These are phyloP conservation scores for Letharia columbiana DNA, from an alignment of 495 filamentous ascomycete genomes.

Conservation along the genomic window DNA sequence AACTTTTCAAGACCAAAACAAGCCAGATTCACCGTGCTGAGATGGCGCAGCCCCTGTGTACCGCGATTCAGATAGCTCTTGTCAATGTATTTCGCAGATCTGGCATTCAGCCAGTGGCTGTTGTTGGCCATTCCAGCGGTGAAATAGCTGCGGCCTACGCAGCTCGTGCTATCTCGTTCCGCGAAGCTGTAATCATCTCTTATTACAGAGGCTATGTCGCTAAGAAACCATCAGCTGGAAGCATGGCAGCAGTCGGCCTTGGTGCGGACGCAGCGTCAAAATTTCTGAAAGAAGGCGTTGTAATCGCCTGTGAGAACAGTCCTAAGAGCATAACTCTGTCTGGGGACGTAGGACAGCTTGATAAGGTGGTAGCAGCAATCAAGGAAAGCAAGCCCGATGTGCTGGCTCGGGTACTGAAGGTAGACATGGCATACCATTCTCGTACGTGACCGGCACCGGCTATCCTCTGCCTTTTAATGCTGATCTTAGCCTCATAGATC, in stretches of 20 bases:
- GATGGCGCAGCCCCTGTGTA: slow-evolving; percentile 27
- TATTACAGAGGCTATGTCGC: slow-evolving; percentile 24
- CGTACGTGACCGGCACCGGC: slow-evolving; percentile 22
- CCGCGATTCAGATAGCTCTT: slow-evolving; percentile 29
- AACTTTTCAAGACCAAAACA: not conserved
- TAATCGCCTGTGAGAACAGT: slow-evolving; percentile 46
- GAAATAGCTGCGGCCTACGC: slow-evolving; percentile 27
- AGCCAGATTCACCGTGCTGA: slow-evolving; percentile 20
- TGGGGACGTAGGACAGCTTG: slow-evolving; percentile 27
- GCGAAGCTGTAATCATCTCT: slow-evolving; percentile 21
- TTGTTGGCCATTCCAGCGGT: slow-evolving; percentile 25
- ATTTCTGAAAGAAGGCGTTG: slow-evolving; percentile 21
- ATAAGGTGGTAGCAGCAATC: slow-evolving; percentile 14
- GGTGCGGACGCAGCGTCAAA: slow-evolving; percentile 23
- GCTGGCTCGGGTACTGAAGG: slow-evolving; percentile 28
- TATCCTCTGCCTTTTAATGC: not conserved
- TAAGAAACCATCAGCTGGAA: slow-evolving; percentile 17
- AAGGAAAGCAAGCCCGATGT: slow-evolving; percentile 23
- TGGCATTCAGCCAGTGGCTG: slow-evolving; percentile 21
- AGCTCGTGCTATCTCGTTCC: slow-evolving; percentile 10
- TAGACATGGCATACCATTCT: slow-evolving; percentile 37
- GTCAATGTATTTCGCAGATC: slow-evolving; percentile 22
- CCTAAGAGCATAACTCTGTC: slow-evolving; percentile 42
- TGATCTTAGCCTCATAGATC: slow-evolving; percentile 19
- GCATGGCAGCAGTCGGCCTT: slow-evolving; percentile 39